phyloP scores from a whole-genome alignment of 495 filamentous ascomycete genomes.

The Durotheca rogersii region DNA sequence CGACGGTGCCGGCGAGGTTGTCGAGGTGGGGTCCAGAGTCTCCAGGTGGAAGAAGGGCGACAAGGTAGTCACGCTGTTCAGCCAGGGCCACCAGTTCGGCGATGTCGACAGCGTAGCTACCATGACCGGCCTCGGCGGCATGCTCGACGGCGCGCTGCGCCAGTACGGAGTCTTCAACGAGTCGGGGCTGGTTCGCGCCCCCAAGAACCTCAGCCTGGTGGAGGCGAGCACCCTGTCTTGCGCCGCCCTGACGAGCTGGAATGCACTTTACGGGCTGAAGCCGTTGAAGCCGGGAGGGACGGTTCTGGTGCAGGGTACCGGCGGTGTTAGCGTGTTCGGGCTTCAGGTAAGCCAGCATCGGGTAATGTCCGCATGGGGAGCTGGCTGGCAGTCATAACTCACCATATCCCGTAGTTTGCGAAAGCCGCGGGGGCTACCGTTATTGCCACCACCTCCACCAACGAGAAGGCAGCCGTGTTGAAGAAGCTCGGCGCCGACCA shows the following conservation, averaged over 20 bases:
- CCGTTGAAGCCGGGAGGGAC: constrained; percentile 64
- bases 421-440: constrained; percentile 79
- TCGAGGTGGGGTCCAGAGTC: constrained; percentile 67
- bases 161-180: constrained; percentile 72
- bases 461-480: constrained; percentile 62
- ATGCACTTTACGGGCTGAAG: constrained; percentile 73
- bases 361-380: neutral
- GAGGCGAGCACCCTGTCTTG: constrained; percentile 71
- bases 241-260: constrained; percentile 80
- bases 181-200: constrained; percentile 65
- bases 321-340: constrained; percentile 77
- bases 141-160: constrained; percentile 67
- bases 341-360: constrained; percentile 60
- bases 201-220: constrained; percentile 58
- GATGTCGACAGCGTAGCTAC: constrained; percentile 45
- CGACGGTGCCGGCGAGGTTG: constrained; percentile 76
- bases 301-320: constrained; percentile 79
- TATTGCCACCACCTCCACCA: constrained; percentile 76
- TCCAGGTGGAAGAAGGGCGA: constrained; percentile 68
- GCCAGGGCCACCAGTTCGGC: constrained; percentile 71
- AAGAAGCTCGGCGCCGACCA: constrained; percentile 76
- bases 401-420: constrained; percentile 60
- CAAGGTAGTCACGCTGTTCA: constrained; percentile 74
- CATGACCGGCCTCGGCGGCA: constrained; percentile 66
- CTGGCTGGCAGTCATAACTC: constrained; percentile 1